Conservation (phyloP, 2,329 filamentous ascomycete species). For the Venturia carpophila region DNA sequence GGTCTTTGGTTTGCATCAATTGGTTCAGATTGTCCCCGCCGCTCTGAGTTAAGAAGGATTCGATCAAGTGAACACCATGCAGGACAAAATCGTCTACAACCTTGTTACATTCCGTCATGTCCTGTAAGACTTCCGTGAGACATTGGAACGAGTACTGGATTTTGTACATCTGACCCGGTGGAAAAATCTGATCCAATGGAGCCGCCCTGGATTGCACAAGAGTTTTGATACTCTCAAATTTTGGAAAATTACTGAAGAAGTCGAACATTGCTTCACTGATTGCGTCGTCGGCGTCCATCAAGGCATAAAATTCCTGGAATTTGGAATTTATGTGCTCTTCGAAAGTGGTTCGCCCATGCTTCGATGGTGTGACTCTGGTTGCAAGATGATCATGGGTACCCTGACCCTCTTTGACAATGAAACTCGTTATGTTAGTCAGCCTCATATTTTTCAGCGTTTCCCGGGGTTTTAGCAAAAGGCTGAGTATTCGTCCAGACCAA, state of each 20-base stretch:
- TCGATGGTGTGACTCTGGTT: constrained; percentile 5
- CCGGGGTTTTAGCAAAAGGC: constrained; percentile 48
- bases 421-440: constrained; percentile 51
- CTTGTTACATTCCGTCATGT: constrained; percentile 27
- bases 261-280: constrained; percentile 25
- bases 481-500: constrained; percentile 58
- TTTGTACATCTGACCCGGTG: constrained; percentile 16
- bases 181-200: background rate
- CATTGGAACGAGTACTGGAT: constrained; percentile 42
- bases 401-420: constrained; percentile 52
- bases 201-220: background rate
- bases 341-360: constrained; percentile 34
- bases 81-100: constrained; percentile 26
- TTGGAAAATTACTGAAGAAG: constrained; percentile 20
- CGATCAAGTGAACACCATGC: constrained; percentile 24
- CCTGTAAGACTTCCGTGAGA: constrained; percentile 52
- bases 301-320: constrained; percentile 75
- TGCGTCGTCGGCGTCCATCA: constrained; percentile 63
- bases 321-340: constrained; percentile 74
- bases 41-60: constrained; percentile 9
- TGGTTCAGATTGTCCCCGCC: background rate
- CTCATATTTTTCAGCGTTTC: constrained; percentile 61
- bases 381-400: constrained; percentile 5
- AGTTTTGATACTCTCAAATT: constrained; percentile 2
- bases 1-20: background rate